A percentile compares a stretch with the other conserved stretches of the same genome.
These are phyloP conservation scores for Gastrodia elata DNA, from an alignment of 106 monocot species.

Conservation along the genomic window DNA sequence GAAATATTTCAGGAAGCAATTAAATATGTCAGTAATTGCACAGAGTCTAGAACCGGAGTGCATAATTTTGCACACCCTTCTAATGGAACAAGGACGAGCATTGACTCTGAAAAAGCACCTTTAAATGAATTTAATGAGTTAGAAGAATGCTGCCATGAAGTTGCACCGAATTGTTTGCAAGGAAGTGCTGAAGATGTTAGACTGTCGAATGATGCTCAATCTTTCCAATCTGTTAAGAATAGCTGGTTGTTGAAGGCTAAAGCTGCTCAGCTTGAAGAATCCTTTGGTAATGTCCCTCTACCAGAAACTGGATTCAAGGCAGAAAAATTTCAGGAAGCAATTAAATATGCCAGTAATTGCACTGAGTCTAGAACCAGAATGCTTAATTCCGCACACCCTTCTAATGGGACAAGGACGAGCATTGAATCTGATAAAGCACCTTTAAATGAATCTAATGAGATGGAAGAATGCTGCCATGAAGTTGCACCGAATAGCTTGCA, in stretches of 20 bases:
- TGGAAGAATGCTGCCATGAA: slow-evolving; percentile 10
- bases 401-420: slow-evolving; percentile 7
- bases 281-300: slow-evolving; percentile 47
- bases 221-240: slow-evolving; percentile 14
- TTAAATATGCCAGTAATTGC: slow-evolving; percentile 4
- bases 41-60: not conserved
- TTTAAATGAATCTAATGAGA: not conserved
- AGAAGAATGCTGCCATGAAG: slow-evolving; percentile 10
- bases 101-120: not conserved
- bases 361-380: not conserved
- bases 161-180: not conserved
- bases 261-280: slow-evolving; percentile 28
- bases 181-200: slow-evolving; percentile 10
- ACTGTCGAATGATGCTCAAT: not conserved
- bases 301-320: slow-evolving; percentile 30
- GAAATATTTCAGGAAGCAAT: slow-evolving; percentile 21
- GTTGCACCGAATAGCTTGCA: not conserved
- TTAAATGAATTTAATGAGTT: not conserved
- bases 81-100: not conserved
- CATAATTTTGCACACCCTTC: slow-evolving; percentile 4
- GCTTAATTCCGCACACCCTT: not conserved
- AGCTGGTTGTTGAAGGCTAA: slow-evolving; percentile 45
- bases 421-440: not conserved
- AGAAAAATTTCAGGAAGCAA: slow-evolving; percentile 22
- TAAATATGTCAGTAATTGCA: slow-evolving; percentile 5